Conservation (phyloP, 2,329 filamentous ascomycete species). For the Xylariaceae sp. region DNA sequence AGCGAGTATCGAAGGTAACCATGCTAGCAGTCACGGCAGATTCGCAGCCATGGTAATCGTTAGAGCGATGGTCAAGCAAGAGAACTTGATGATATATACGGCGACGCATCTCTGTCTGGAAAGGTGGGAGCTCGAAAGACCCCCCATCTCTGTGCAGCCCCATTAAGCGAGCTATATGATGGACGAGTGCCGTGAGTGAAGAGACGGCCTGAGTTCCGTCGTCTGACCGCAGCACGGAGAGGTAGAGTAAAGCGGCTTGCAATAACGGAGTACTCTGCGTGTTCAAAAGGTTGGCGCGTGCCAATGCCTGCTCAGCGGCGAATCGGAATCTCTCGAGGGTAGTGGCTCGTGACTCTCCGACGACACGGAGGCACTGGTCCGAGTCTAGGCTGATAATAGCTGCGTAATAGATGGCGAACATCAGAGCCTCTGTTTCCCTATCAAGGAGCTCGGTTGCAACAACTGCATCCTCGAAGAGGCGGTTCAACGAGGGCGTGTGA, state of each 20-base stretch:
- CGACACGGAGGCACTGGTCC: conserved; percentile 40
- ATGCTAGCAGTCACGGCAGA: conserved; percentile 35
- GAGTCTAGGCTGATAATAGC: conserved; percentile 46
- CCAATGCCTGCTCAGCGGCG: conserved; percentile 57
- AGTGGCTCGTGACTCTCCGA: conserved; percentile 46
- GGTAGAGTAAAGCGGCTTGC: conserved; percentile 57
- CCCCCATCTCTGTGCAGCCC: conserved; percentile 47
- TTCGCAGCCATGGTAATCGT: conserved; percentile 45
- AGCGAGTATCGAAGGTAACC: conserved; percentile 40
- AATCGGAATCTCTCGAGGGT: conserved; percentile 54
- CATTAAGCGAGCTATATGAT: conserved; percentile 33
- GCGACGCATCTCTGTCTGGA: conserved; percentile 47
- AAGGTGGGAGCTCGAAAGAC: conserved; percentile 40
- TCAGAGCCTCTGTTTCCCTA: conserved; percentile 50
- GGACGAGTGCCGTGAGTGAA: conserved; percentile 32
- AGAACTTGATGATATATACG: conserved; percentile 47
- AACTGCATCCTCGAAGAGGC: conserved; percentile 24
- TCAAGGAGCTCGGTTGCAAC: conserved; percentile 13
- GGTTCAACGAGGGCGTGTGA: conserved; percentile 26
- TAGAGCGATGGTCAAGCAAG: conserved; percentile 41
- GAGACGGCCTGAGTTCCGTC: conserved; percentile 34
- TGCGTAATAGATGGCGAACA: conserved; percentile 59
- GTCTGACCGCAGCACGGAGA: conserved; percentile 46
- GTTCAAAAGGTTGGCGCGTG: conserved; percentile 56
- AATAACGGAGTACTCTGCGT: conserved; percentile 57